Percentiles rank a stretch among this genome's conserved stretches.
These are phyloP conservation scores for Backusella mclennaniae DNA, from an alignment of 192 early-diverging fungal genomes.

Conservation along the genomic window DNA sequence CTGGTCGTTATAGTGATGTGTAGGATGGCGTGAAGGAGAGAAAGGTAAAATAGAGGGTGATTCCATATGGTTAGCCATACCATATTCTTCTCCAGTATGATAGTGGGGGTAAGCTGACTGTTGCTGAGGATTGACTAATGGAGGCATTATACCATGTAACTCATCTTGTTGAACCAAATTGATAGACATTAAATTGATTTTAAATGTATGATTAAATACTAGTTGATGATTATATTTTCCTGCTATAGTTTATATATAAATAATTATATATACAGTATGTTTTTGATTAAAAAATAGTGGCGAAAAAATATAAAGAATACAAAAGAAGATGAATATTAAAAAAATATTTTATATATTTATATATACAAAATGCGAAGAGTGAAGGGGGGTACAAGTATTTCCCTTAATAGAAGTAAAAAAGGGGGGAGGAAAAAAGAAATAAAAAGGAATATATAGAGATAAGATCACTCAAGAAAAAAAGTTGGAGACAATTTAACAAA, in stretches of 20 bases:
- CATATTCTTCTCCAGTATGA: slow-evolving; percentile 11
- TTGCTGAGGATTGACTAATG: slow-evolving; percentile 1
- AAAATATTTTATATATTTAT: not conserved
- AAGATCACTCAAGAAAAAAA: not conserved
- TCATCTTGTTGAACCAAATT: slow-evolving; percentile 16
- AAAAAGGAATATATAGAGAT: slow-evolving; percentile 4
- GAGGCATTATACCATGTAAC: slow-evolving; percentile 13
- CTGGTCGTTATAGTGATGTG: slow-evolving; percentile 22
- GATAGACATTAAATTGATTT: slow-evolving; percentile 8
- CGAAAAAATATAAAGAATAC: slow-evolving; percentile 9
- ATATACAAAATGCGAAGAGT: slow-evolving; percentile 4
- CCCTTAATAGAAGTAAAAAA: slow-evolving; percentile 8
- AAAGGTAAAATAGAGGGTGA: not conserved
- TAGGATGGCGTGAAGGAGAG: slow-evolving; percentile 12
- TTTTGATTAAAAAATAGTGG: not conserved
- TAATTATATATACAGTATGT: not conserved
- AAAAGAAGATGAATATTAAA: slow-evolving; percentile 6
- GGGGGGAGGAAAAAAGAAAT: not conserved
- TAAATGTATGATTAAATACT: not conserved
- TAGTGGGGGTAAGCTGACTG: not conserved
- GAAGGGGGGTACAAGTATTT: not conserved
- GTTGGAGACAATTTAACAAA: slow-evolving; percentile 4
- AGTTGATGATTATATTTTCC: not conserved
- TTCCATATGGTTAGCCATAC: slow-evolving; percentile 1
- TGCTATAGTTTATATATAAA: not conserved